Base-by-base conservation (phyloP, 2,329 filamentous ascomycete genomes). In the Hymenoscyphus salicellus region DNA sequence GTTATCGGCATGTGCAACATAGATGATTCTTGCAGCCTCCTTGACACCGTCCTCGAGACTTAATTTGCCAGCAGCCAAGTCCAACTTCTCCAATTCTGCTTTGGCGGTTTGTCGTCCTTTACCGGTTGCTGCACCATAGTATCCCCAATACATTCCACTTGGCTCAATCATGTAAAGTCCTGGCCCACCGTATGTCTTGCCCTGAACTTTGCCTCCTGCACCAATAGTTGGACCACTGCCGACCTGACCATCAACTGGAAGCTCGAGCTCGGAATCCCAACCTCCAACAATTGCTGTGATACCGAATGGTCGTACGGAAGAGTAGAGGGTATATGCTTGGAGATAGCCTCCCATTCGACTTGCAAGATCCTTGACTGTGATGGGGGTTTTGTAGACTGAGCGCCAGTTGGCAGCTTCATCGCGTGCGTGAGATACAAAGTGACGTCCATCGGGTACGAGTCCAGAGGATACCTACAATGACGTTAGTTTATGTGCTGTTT, bases 81-180 rank as follows among this genome's bases (percentile, higher is more conserved):
- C 92, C 65, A 99, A 85, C 85, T 99, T 99, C 86, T 99, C 95
- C 67, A 99, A 86, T 83, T 99, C 95, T 8, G 94, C 93, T 84
- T 99, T 99, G 75, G 95, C 95, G 61, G 93, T 90, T 82, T 99
- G 95, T 73, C 95, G 86, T 68, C 95, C 95, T 81, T 99, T 99
- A 75, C 95, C 95, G 16, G 95, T 97, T 59, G 95, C 95, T 46
- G 95, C 95, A 72, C 95, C 95, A 78, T 97, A 97, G 84, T 99
- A 99, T 66, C 95, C 95, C 95, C 95, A 99, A 84, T 97, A 98
- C 71, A 94, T 81, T 63, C 95, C 95, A 75, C 93, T 97, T 52
- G 95, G 95, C 83, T 99, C 95, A 72, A 99, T 94, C 95, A 99
- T 99, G 85, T 97, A 99, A 67, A 99, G 86, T 68, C 89, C 93